phyloP scores from a whole-genome alignment of 2,329 filamentous ascomycete species.

The Clonostachys byssicola region DNA sequence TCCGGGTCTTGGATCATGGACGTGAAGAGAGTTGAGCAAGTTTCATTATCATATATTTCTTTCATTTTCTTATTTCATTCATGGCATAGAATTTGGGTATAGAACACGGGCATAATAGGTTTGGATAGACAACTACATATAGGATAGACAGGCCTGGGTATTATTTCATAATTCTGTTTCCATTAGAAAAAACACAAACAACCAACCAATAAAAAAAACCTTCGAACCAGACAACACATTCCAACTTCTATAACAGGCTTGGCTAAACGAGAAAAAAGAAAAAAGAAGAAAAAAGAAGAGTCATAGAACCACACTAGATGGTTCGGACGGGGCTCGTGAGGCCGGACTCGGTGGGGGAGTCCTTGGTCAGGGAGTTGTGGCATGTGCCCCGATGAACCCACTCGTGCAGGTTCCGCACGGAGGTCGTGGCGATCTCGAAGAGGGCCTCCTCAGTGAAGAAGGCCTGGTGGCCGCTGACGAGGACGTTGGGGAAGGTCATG shows the following conservation, averaged over 20 bases:
- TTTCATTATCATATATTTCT: neutral
- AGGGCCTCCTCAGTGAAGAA: constrained; percentile 67
- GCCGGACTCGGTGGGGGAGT: neutral
- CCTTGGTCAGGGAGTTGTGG: constrained; percentile 24
- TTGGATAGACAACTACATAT: neutral
- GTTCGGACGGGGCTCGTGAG: constrained; percentile 21
- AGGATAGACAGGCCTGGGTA: constrained; percentile 6
- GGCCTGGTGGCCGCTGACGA: constrained; percentile 65
- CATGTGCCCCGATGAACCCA: constrained; percentile 27
- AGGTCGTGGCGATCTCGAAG: constrained; percentile 57
- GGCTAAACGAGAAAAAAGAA: no score
- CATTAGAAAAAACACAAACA: neutral
- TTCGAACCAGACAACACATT: neutral
- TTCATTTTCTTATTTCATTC: neutral
- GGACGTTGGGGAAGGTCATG: constrained; percentile 64
- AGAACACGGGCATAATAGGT: neutral
- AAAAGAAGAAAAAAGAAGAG: neutral
- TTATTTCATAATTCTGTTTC: constrained; percentile 41
- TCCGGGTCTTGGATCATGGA: no score
- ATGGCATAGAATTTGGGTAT: neutral
- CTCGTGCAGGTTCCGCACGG: constrained; percentile 50
- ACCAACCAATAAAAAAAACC: neutral
- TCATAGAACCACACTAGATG: constrained; percentile 11
- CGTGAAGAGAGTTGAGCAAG: neutral
- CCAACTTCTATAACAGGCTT: no score